Evolutionary conservation across 2,329 filamentous ascomycete genomes (phyloP).

Genomic region (Aspergillus sp.): DNA sequence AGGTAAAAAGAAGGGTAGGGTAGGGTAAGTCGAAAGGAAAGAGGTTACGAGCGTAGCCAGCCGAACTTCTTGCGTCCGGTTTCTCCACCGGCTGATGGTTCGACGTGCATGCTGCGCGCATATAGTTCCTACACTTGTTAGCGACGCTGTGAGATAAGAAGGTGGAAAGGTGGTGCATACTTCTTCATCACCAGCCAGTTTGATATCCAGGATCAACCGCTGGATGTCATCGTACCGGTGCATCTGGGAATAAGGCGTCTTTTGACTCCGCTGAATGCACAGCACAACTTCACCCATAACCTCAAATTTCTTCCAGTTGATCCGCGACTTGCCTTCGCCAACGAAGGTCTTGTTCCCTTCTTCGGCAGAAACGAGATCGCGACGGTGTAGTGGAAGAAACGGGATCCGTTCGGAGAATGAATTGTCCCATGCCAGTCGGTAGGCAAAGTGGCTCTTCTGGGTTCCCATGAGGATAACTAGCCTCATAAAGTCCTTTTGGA

Average conservation of each 20-base stretch:
- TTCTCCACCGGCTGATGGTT: slow-evolving; percentile 39
- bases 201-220: slow-evolving; percentile 72
- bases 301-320: slow-evolving; percentile 99
- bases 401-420: slow-evolving; percentile 84
- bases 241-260: slow-evolving; percentile 69
- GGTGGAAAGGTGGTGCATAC: slow-evolving; percentile 46
- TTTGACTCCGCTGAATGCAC: slow-evolving; percentile 86
- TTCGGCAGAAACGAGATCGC: slow-evolving; percentile 85
- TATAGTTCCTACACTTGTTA: slow-evolving; percentile 47
- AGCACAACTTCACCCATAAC: slow-evolving; percentile 88
- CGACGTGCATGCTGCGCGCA: slow-evolving; percentile 51
- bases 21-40: not conserved
- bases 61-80: slow-evolving; percentile 37
- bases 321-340: slow-evolving; percentile 62
- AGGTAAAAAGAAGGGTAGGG: not conserved
- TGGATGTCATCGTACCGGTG: slow-evolving; percentile 62
- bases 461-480: slow-evolving; percentile 88
- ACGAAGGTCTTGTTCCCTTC: slow-evolving; percentile 89
- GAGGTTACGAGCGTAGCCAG: slow-evolving; percentile 33
- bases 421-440: slow-evolving; percentile 97
- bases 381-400: slow-evolving; percentile 80
- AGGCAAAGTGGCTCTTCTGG: slow-evolving; percentile 86
- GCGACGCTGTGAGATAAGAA: not conserved
- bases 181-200: slow-evolving; percentile 79
- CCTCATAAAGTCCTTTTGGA: slow-evolving; percentile 78